phyloP scores from a whole-genome alignment of 192 early-diverging fungal species.

The Phycomyces nitens region DNA sequence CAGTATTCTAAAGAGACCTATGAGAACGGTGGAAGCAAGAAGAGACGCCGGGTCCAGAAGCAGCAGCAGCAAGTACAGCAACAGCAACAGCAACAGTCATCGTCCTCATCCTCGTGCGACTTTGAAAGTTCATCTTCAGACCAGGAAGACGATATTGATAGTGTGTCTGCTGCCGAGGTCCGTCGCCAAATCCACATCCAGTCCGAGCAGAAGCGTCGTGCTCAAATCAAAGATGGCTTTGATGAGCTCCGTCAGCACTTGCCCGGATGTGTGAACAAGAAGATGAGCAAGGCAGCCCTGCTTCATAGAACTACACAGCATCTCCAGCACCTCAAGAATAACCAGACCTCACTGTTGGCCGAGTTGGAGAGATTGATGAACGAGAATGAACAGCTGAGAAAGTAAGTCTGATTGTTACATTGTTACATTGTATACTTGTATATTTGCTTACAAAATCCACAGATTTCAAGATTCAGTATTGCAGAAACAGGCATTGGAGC shows the following conservation, averaged over 20 bases:
- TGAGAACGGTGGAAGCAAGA: conserved; percentile 27
- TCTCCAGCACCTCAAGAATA: conserved; percentile 40
- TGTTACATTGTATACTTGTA: not conserved
- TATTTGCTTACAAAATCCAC: not conserved
- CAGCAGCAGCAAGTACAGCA: conserved; percentile 13
- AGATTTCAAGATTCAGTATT: conserved; percentile 34
- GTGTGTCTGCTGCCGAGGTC: conserved; percentile 33
- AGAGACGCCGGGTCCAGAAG: conserved; percentile 15
- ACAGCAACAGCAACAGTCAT: conserved; percentile 2
- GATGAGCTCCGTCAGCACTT: conserved; percentile 43
- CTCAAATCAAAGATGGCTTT: conserved; percentile 47
- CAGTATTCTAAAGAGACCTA: conserved; percentile 39
- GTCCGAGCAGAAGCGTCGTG: conserved; percentile 43
- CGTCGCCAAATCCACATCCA: conserved; percentile 47
- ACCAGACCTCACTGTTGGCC: conserved; percentile 30
- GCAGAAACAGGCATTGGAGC: conserved; percentile 37
- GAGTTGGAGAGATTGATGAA: conserved; percentile 24
- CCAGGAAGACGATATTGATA: conserved; percentile 22
- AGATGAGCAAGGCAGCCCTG: conserved; percentile 43
- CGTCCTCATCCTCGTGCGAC: too few species aligned
- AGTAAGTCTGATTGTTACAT: not conserved
- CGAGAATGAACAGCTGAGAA: conserved; percentile 30
- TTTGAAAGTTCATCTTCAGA: conserved; percentile 7
- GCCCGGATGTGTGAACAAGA: conserved; percentile 35
- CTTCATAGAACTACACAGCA: conserved; percentile 42